Evolutionary conservation across 2,329 filamentous ascomycete genomes (phyloP).

Genomic region (Blumeriella jaapii): DNA sequence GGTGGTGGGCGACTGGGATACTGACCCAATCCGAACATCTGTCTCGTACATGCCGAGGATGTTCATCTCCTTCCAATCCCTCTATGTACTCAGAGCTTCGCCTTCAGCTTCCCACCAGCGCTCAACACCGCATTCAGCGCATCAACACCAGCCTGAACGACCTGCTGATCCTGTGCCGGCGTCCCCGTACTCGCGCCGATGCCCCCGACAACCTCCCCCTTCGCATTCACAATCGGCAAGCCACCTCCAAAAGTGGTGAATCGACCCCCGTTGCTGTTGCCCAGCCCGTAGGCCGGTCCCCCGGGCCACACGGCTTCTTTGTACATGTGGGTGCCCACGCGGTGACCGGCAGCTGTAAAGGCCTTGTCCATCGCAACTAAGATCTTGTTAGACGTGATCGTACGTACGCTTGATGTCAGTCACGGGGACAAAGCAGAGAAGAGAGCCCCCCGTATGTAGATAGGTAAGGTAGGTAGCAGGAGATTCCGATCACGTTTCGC

Average conservation of each 20-base stretch:
- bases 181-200: slow-evolving; percentile 44
- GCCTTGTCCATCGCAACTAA: slow-evolving; percentile 32
- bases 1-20: too few species aligned
- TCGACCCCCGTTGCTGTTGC: slow-evolving; percentile 39
- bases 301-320: slow-evolving; percentile 42
- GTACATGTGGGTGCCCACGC: slow-evolving; percentile 38
- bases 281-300: slow-evolving; percentile 39
- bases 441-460: too few species aligned
- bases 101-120: slow-evolving; percentile 28
- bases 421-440: not conserved
- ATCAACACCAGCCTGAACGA: slow-evolving; percentile 39
- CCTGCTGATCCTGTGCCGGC: slow-evolving; percentile 41
- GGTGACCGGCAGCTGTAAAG: slow-evolving; percentile 44
- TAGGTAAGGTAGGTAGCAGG: too few species aligned
- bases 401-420: too few species aligned
- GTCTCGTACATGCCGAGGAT: too few species aligned
- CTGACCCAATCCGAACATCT: too few species aligned
- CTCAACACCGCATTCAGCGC: slow-evolving; percentile 28
- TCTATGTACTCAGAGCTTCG: slow-evolving; percentile 28
- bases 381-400: not conserved
- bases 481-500: too few species aligned
- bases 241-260: slow-evolving; percentile 44
- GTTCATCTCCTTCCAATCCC: not conserved
- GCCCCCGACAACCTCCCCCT: slow-evolving; percentile 39
- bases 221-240: slow-evolving; percentile 34